Base-by-base conservation (phyloP, 805 yeast species). In the Lachancea nothofagi region DNA sequence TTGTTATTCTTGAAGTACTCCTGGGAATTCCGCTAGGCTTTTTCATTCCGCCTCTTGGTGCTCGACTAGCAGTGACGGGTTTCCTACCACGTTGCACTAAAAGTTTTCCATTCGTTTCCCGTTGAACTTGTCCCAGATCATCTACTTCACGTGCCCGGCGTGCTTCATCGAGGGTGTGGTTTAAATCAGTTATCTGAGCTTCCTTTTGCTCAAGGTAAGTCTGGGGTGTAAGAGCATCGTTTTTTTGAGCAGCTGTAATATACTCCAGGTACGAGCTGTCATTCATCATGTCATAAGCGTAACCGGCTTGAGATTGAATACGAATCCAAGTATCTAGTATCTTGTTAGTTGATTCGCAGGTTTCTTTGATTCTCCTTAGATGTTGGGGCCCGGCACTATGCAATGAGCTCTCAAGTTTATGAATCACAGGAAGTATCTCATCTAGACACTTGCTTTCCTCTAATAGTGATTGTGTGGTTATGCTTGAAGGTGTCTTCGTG, bases 301-400 rank as follows among this genome's bases (percentile, higher is more conserved):
- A 74, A 25, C 72, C 71, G 17, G 82, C 74, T 50, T 79, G 83
- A 12, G 82, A 77, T 15, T 79, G 67, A 35, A 80, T 77, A 45
- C 71, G 66, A 38, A 75, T 70, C 83, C 83, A 80, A 17, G 76
- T 67, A 41, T 74, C 79, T 18, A 80, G 57, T 19, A 80, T 60
- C 19, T 64, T 63, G 40, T 74, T 68, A 0, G 80, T 70, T 22
- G 70, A 68, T 28, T 65, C 67, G 30, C 77, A 66, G 4, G 78
- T 68, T 15, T 58, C 61, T 40, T 68, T 46, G 24, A 62, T 65
- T 21, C 58, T 53, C 15, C 48, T 44, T 10, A 75, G 38, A 40
- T 60, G 54, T 18, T 46, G 46, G 2, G 57, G 59, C 7, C 54
- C 37, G 6, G 51, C 42, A 13, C 33, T 33, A 19, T 35, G 44